A percentile compares a stretch with the other conserved stretches of the same genome.
phyloP scores from a whole-genome alignment of 2,329 filamentous ascomycete species.

The Aspergillus ibericus region DNA sequence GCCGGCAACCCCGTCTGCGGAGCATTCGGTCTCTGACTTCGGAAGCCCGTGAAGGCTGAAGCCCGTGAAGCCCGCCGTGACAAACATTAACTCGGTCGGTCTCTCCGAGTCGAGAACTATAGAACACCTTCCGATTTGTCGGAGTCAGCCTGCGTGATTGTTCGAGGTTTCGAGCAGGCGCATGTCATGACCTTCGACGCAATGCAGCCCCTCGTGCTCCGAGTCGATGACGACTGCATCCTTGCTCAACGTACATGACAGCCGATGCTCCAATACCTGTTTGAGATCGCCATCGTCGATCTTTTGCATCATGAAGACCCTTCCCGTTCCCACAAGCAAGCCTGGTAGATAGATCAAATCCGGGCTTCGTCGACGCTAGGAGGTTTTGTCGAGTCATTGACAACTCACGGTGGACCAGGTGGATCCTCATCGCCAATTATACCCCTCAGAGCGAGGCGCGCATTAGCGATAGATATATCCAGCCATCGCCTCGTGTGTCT shows the following conservation, averaged over 20 bases:
- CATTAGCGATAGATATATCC: background rate
- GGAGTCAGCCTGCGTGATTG: background rate
- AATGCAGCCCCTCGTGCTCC: background rate
- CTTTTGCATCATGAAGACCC: background rate
- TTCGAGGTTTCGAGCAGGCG: background rate
- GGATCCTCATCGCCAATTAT: slow-evolving; percentile 1
- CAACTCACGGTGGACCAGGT: background rate
- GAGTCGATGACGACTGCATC: background rate
- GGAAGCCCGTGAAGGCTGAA: background rate
- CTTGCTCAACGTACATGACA: background rate
- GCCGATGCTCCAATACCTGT: background rate
- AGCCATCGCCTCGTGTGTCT: slow-evolving; percentile 1
- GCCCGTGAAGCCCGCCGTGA: background rate
- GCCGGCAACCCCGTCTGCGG: background rate
- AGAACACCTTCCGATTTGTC: background rate
- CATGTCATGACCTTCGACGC: background rate
- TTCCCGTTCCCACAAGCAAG: background rate
- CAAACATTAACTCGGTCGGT: background rate
- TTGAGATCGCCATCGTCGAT: background rate
- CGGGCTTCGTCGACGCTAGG: background rate
- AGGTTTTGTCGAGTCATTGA: background rate
- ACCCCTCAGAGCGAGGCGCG: background rate
- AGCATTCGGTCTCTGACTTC: background rate
- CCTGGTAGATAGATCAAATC: background rate
- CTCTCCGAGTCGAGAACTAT: background rate